Evolutionary conservation across 805 yeast genomes (phyloP), one percentile per base, ranked within the genome.

Genomic region (Yarrowia osloensis): DNA sequence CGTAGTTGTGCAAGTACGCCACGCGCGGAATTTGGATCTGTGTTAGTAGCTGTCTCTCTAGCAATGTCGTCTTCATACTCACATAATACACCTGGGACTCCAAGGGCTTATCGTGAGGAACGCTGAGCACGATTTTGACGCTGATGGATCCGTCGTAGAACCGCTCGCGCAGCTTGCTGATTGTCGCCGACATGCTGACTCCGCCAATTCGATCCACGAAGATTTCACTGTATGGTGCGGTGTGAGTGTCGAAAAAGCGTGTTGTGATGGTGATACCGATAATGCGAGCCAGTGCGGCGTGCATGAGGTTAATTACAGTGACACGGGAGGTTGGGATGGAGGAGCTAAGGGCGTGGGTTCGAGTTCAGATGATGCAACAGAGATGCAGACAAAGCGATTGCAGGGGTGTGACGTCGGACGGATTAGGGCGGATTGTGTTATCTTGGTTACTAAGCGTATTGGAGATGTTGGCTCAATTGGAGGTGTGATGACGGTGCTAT

Each of bases 101-200:
- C 28, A 57, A 7, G 17, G 35, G 47, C 28, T 40, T 39, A 35
- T 57, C 49, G 49, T 40, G 35, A 2, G 47, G 63, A 9, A 26
- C 33, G 24, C 66, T 46, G 24, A 61, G 54, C 29, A 61, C 66
- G 35, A 61, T 26, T 44, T 61, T 61, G 24, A 61, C 54, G 54
- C 44, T 22, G 31, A 61, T 15, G 13, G 28, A 13, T 22, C 66
- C 66, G 22, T 61, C 54, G 54, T 61, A 61, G 54, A 61, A 31
- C 44, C 44, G 39, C n/a, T 44, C 54, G 24, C 66, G 52, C 31
- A 46, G 52, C 66, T 61, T 31, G n/a, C n/a, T 44, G 42, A 61
- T 46, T 15, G 54, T 44, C 44, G 66, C 44, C 24, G 66, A 61
- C 66, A 61, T 61, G 40, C 44, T 61, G 42, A 22, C 42, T 50